A percentile compares a stretch with the other conserved stretches of the same genome.
Conservation (phyloP, 768 basidiomycete species). For the Chlorophyllum brunneum region DNA sequence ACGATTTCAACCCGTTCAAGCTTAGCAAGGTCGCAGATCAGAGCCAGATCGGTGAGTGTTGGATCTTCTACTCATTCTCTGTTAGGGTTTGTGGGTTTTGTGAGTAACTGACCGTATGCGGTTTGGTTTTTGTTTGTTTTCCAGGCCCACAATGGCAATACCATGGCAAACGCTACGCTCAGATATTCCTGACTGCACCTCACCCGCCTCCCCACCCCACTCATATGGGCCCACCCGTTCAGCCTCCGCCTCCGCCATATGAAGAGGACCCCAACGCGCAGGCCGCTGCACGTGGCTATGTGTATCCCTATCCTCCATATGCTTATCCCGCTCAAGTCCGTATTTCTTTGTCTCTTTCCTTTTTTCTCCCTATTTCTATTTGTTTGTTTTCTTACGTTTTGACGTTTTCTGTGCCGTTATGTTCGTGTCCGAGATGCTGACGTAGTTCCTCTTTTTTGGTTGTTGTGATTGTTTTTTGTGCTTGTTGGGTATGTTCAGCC, state of each 20-base stretch:
- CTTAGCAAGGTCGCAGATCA: conserved; percentile 78
- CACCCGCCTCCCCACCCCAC: conserved; percentile 60
- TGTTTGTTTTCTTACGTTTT: not conserved
- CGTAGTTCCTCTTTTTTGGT: not conserved
- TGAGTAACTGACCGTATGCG: not conserved
- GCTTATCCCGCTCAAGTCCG: conserved; percentile 72
- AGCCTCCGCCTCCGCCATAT: conserved; percentile 70
- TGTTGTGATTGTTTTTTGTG: not conserved
- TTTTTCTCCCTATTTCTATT: not conserved
- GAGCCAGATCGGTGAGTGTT: conserved; percentile 62
- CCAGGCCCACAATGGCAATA: conserved; percentile 83
- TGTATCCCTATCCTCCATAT: conserved; percentile 76
- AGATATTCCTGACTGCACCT: conserved; percentile 68
- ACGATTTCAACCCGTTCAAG: conserved; percentile 98
- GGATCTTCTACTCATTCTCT: not conserved
- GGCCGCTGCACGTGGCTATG: conserved; percentile 54
- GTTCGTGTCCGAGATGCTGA: conserved; percentile 2
- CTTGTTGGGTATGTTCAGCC: conserved; percentile 37
- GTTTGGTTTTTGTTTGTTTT: conserved; percentile 3
- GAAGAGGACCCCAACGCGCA: conserved; percentile 72
- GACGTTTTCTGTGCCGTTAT: not conserved
- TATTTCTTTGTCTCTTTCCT: conserved; percentile 10
- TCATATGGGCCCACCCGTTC: conserved; percentile 64
- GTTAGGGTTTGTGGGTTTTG: too few species aligned
- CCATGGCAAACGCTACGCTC: conserved; percentile 80